Evolutionary conservation across 2,329 filamentous ascomycete genomes (phyloP), one percentile per base, ranked within the genome.

Genomic region (Akanthomyces lecanii): DNA sequence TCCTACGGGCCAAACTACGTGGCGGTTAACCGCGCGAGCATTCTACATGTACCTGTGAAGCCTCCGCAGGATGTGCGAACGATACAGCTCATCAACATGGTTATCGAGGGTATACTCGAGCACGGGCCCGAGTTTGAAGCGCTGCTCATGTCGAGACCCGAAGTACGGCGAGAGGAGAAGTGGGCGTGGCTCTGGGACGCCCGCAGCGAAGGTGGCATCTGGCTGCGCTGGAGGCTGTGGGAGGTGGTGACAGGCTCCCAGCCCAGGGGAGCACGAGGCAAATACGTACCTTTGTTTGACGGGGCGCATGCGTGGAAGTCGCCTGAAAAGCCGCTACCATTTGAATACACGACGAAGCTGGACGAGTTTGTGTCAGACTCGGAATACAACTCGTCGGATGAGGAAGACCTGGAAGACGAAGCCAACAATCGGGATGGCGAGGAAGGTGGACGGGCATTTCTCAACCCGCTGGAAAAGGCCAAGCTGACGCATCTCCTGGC

Each of bases 141-240:
- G 5, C 80, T 96, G 2, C 82, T 99, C 7, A 98, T 98, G 95
- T 89, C 88, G 56, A 83, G 91, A 21, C 85, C 90, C 0, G 87
- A 92, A 61, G 89, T 98, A 1, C 91, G 96, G 72, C 84, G 82
- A 47, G 91, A 97, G 64, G 91, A 96, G 73, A 92, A 89, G 67
- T 98, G 94, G 87, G 90, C 92, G 0, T 99, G 93, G 90, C 81
- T 99, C 5, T 99, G 91, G 88, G 89, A 98, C 73, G 84, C 92
- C 23, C 84, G 88, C 67, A 93, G 88, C 70, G 81, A 83, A 66
- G 92, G 87, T 30, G 94, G 89, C 18, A 85, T 96, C 18, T 99
- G 93, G 84, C 98, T 98, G 74, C 87, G 95, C 50, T 98, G 92
- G 90, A 86, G 91, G 51, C 72, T 98, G 51, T 97, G 93, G 90